phyloP scores from a whole-genome alignment of 768 basidiomycete species.

The Atractiella rhizophila region DNA sequence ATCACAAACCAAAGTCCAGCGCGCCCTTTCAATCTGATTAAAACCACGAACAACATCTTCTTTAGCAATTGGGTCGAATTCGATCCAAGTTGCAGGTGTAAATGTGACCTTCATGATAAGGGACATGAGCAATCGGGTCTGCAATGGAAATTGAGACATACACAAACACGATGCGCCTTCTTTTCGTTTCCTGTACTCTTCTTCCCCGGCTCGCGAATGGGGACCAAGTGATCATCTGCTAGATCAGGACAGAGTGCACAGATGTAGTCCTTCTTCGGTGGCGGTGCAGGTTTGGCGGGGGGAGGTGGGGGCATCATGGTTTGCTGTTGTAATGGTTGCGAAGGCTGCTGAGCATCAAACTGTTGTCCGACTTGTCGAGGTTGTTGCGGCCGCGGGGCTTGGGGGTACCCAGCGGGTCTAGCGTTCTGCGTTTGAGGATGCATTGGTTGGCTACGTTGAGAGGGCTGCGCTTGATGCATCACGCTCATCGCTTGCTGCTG shows the following conservation, averaged over 20 bases:
- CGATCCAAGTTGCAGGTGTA: slow-evolving; percentile 80
- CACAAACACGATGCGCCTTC: neutral
- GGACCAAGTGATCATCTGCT: slow-evolving; percentile 10
- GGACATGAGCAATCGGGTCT: neutral
- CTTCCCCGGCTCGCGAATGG: neutral
- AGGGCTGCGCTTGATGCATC: no score
- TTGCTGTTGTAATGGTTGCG: neutral
- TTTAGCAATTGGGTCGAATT: slow-evolving; percentile 28
- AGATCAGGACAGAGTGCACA: slow-evolving; percentile 16
- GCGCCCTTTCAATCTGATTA: slow-evolving; percentile 61
- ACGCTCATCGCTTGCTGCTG: no score
- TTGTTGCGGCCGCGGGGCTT: neutral
- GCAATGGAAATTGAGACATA: neutral
- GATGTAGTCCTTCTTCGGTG: slow-evolving; percentile 1
- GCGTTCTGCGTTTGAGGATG: no score
- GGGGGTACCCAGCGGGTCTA: neutral
- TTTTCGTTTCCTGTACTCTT: neutral
- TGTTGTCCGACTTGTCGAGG: neutral
- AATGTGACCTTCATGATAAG: slow-evolving; percentile 50
- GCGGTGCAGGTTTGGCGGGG: neutral
- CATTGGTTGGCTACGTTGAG: no score
- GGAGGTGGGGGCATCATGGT: neutral
- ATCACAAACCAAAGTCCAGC: slow-evolving; percentile 46
- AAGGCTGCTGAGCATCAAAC: neutral
- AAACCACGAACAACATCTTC: slow-evolving; percentile 43